Evolutionary conservation across 2,329 filamentous ascomycete species (phyloP).

Genomic region (Ascochyta clinopodiicola): DNA sequence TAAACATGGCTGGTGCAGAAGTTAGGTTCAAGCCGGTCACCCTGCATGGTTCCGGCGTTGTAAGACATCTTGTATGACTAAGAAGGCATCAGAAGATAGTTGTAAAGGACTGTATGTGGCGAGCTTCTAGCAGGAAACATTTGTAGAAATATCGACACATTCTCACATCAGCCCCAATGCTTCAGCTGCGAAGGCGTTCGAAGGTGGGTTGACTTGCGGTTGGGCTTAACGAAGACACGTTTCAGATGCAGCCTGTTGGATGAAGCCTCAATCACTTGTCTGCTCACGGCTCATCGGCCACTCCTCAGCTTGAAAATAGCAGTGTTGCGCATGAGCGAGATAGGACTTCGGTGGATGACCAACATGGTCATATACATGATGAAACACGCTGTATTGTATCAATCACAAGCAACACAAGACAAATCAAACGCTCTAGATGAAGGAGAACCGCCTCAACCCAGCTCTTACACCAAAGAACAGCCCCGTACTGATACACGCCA

Average conservation of each 20-base stretch:
- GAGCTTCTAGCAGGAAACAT: not conserved
- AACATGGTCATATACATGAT: too few relatives aligned
- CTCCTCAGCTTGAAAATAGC: too few relatives aligned
- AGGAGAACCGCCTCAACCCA: conserved; percentile 25
- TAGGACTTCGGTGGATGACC: too few relatives aligned
- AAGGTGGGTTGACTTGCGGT: too few relatives aligned
- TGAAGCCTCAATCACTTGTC: too few relatives aligned
- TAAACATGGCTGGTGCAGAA: conserved; percentile 1
- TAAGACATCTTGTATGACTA: conserved; percentile 25
- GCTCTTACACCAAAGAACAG: conserved; percentile 35
- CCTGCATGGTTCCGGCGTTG: conserved; percentile 20
- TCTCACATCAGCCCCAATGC: not conserved
- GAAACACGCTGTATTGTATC: too few relatives aligned
- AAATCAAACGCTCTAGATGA: conserved; percentile 9
- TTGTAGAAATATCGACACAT: conserved; percentile 12
- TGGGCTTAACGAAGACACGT: too few relatives aligned
- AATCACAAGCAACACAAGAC: not conserved
- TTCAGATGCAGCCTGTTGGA: too few relatives aligned
- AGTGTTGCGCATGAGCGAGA: too few relatives aligned
- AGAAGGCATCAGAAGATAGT: not conserved
- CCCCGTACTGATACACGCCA: conserved; percentile 35
- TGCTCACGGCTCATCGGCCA: too few relatives aligned
- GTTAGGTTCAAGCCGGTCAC: not conserved
- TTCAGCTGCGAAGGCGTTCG: too few relatives aligned
- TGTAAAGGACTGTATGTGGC: conserved; percentile 7